Conservation (phyloP, 2,329 filamentous ascomycete species). For the Alternaria metachromatica region DNA sequence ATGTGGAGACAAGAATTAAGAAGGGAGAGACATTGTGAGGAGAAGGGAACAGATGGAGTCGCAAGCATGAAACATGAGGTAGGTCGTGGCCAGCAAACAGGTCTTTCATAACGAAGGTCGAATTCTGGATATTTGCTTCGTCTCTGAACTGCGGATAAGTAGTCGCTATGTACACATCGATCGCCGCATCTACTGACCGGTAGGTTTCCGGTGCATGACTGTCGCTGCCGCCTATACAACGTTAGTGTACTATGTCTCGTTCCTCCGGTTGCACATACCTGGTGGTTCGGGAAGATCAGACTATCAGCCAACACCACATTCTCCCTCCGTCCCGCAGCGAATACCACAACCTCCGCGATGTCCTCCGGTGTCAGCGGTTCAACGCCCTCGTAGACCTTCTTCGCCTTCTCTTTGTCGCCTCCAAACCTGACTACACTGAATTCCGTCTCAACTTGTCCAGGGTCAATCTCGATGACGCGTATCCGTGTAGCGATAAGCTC, state of each 20-base stretch:
- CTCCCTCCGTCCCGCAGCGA: conserved; percentile 80
- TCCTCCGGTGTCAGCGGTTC: conserved; percentile 87
- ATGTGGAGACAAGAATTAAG: not conserved
- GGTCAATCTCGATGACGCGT: conserved; percentile 85
- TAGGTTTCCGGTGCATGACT: conserved; percentile 45
- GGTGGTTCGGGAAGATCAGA: conserved; percentile 85
- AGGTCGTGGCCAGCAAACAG: not conserved
- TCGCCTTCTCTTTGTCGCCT: conserved; percentile 87
- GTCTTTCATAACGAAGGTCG: not conserved
- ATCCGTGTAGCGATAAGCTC: conserved; percentile 84
- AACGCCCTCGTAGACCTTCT: conserved; percentile 78
- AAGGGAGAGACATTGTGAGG: not conserved
- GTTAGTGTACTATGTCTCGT: conserved; percentile 16
- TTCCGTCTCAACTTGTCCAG: conserved; percentile 92
- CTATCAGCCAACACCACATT: conserved; percentile 92
- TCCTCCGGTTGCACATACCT: conserved; percentile 62
- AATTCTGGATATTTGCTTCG: not conserved
- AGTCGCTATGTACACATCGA: conserved; percentile 1
- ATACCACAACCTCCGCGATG: conserved; percentile 89
- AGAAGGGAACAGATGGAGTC: not conserved
- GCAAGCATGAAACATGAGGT: not conserved
- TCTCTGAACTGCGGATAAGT: not conserved
- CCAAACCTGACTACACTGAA: conserved; percentile 89
- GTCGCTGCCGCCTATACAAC: conserved; percentile 42
- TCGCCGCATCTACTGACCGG: conserved; percentile 15